A percentile compares a stretch with the other conserved stretches of the same genome.
Conservation (phyloP, 2,329 filamentous ascomycete species). For the Fusarium nygamai region DNA sequence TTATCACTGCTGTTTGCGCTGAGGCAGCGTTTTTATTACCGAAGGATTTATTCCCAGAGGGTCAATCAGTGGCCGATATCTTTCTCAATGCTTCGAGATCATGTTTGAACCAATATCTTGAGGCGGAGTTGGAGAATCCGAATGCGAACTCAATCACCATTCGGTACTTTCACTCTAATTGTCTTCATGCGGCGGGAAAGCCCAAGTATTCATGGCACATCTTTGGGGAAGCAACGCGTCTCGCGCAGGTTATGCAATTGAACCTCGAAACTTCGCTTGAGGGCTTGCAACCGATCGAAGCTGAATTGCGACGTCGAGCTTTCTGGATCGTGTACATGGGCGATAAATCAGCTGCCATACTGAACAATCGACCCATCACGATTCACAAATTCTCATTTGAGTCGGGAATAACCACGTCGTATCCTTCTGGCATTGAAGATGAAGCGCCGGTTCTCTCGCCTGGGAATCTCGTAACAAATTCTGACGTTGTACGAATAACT, state of each 20-base stretch:
- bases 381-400: conserved; percentile 56
- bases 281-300: conserved; percentile 50
- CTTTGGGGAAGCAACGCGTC: conserved; percentile 55
- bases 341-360: conserved; percentile 52
- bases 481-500: conserved; percentile 33
- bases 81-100: conserved; percentile 53
- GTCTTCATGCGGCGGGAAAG: conserved; percentile 55
- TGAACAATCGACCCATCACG: conserved; percentile 55
- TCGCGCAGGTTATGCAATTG: conserved; percentile 55
- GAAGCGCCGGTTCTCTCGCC: conserved; percentile 29
- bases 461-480: conserved; percentile 8
- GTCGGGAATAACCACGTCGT: conserved; percentile 50
- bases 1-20: conserved; percentile 57
- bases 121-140: conserved; percentile 54
- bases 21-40: conserved; percentile 54
- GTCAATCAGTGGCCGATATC: conserved; percentile 48
- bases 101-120: conserved; percentile 52
- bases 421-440: conserved; percentile 47
- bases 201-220: conserved; percentile 57
- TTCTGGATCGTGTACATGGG: conserved; percentile 55
- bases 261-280: conserved; percentile 52
- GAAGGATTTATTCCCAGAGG: conserved; percentile 52
- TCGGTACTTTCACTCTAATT: conserved; percentile 58
- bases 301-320: conserved; percentile 48
- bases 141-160: conserved; percentile 55